These are phyloP conservation scores for Trifolium subterraneum DNA, from an alignment of 306 rosid species.

Conservation along the genomic window DNA sequence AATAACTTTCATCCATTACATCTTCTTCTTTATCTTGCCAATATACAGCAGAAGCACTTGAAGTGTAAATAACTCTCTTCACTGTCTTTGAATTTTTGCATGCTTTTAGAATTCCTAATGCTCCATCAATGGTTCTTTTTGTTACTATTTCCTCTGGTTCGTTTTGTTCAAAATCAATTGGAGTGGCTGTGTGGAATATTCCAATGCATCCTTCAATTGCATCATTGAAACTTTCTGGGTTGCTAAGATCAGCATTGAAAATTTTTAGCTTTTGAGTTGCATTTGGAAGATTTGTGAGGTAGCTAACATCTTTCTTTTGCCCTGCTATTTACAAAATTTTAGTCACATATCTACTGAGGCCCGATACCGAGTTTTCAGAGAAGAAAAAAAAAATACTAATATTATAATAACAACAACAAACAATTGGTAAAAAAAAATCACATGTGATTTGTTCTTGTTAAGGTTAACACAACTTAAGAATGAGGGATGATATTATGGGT, in stretches of 20 bases:
- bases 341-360: not conserved
- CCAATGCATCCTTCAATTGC: slow-evolving; percentile 16
- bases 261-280: not conserved
- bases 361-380: no score
- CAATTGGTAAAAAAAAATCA: no score
- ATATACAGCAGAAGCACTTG: slow-evolving; percentile 50
- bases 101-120: slow-evolving; percentile 60
- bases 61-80: slow-evolving; percentile 67
- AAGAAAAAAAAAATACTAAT: no score
- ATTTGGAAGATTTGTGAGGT: slow-evolving; percentile 5
- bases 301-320: not conserved
- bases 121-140: slow-evolving; percentile 55
- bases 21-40: slow-evolving; percentile 31
- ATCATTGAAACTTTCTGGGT: not conserved
- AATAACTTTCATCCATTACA: slow-evolving; percentile 55
- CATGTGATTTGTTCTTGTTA: no score
- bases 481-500: no score
- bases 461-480: no score
- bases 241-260: slow-evolving; percentile 13
- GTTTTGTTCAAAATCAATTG: slow-evolving; percentile 27
- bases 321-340: not conserved
- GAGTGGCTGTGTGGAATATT: slow-evolving; percentile 1
- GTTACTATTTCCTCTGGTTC: slow-evolving; percentile 58
- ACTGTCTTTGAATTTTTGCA: slow-evolving; percentile 52
- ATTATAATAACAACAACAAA: not conserved